These are phyloP conservation scores for Colletotrichum sp. DNA, from an alignment of 2,329 filamentous ascomycete species.

Conservation along the genomic window DNA sequence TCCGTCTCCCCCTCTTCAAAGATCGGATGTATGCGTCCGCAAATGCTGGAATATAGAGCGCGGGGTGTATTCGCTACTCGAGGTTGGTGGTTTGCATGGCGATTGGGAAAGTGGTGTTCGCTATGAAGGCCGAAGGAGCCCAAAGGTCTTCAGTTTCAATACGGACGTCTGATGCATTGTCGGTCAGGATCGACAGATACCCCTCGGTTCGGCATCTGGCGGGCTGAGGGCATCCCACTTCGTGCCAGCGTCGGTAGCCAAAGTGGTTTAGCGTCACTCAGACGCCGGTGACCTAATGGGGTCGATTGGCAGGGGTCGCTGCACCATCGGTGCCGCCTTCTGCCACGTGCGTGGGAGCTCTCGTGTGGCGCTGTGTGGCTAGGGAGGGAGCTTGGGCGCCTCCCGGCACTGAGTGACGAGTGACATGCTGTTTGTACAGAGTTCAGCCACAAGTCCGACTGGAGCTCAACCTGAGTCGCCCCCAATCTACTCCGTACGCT, in stretches of 20 bases:
- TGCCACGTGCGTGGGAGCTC: not conserved
- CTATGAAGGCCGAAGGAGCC: slow-evolving; percentile 9
- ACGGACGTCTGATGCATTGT: not conserved
- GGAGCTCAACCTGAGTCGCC: not conserved
- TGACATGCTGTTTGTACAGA: not conserved
- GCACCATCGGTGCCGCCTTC: not conserved
- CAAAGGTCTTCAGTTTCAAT: not conserved
- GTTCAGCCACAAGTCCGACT: not conserved
- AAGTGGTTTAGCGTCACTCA: slow-evolving; percentile 16
- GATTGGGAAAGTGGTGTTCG: not conserved
- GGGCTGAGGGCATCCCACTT: slow-evolving; percentile 8
- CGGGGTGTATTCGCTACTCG: not conserved
- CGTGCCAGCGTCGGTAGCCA: slow-evolving; percentile 12
- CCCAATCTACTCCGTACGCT: not conserved
- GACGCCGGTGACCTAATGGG: slow-evolving; percentile 15
- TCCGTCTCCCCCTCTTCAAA: not conserved
- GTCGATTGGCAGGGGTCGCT: not conserved
- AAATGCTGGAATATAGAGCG: not conserved
- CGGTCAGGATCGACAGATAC: not conserved
- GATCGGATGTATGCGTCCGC: not conserved
- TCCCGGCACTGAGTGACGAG: not conserved
- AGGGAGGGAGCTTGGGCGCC: not conserved
- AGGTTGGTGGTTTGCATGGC: not conserved
- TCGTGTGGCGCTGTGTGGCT: not conserved
- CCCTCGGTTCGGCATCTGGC: not conserved